Conservation (phyloP, 345 rosid genomes). For the Lepidium aucheri region DNA sequence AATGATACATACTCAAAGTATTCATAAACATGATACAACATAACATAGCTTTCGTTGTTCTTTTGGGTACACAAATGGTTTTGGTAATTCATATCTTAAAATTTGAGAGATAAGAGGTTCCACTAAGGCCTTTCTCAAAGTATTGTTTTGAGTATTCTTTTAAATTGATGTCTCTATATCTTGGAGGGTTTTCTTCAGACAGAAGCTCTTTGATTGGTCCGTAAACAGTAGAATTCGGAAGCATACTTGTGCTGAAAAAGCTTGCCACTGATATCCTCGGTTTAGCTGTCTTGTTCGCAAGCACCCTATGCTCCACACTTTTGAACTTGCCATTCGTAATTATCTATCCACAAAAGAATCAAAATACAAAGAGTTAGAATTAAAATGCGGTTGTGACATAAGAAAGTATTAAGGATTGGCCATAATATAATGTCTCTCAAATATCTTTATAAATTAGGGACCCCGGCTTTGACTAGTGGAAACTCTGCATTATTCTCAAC, state of each 20-base stretch:
- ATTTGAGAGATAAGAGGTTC: conserved; percentile 9
- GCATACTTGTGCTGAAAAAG: conserved; percentile 10
- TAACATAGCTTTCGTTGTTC: no score
- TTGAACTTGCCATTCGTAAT: conserved; percentile 27
- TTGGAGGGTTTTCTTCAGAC: conserved; percentile 11
- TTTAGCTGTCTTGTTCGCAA: conserved; percentile 9
- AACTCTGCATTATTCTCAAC: no score
- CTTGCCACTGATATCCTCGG: conserved; percentile 33
- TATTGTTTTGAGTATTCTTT: conserved; percentile 11
- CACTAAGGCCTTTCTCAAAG: conserved; percentile 19
- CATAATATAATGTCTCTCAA: no score
- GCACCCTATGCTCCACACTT: not conserved
- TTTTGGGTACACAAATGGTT: no score
- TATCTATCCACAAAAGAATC: conserved; percentile 3
- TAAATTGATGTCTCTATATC: not conserved
- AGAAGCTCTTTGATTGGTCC: conserved; percentile 32
- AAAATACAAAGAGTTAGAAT: no score
- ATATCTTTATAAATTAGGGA: no score
- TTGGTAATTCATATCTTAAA: conserved; percentile 21
- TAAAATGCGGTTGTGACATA: no score
- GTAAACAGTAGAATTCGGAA: not conserved
- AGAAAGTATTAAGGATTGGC: no score
- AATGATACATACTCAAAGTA: no score
- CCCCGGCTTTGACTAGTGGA: no score
- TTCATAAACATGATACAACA: no score